A percentile compares a stretch with the other conserved stretches of the same genome.
Conservation (phyloP, 1,284 basidiomycete genomes). For the Puccinia hordei region DNA sequence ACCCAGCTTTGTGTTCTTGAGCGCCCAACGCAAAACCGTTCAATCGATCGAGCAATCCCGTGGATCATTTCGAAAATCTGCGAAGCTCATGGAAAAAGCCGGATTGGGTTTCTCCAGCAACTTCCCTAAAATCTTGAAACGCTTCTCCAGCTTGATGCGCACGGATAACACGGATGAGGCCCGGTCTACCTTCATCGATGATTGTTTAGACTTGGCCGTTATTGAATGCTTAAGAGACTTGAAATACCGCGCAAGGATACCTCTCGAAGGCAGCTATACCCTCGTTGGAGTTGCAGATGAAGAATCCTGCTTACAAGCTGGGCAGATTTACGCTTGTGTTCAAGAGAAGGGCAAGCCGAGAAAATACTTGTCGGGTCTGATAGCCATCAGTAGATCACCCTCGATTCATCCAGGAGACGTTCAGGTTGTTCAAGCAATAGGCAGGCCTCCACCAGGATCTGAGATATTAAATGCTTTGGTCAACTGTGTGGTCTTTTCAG, state of each 20-base stretch:
- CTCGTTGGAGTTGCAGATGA: conserved; percentile 77
- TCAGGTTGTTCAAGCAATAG: conserved; percentile 71
- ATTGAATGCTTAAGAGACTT: conserved; percentile 69
- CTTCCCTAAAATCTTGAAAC: conserved; percentile 64
- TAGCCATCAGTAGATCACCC: conserved; percentile 69
- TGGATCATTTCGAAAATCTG: conserved; percentile 64
- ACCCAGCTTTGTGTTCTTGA: conserved; percentile 64
- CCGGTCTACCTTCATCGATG: conserved; percentile 61
- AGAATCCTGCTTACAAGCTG: conserved; percentile 67
- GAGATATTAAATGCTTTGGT: conserved; percentile 64
- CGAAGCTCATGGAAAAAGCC: conserved; percentile 64
- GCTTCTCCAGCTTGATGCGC: conserved; percentile 64
- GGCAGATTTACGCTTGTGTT: conserved; percentile 71
- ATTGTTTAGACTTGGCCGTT: conserved; percentile 66
- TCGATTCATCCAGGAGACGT: conserved; percentile 73
- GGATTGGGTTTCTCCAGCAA: conserved; percentile 65
- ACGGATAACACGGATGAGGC: conserved; percentile 59
- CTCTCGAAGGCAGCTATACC: conserved; percentile 68
- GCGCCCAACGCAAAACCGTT: conserved; percentile 66
- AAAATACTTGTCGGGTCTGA: conserved; percentile 65
- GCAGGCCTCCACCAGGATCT: conserved; percentile 61
- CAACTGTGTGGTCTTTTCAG: conserved; percentile 74
- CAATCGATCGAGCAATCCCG: conserved; percentile 65
- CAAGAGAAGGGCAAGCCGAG: conserved; percentile 64
- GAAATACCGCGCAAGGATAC: conserved; percentile 70